Percentiles rank a stretch among this genome's conserved stretches.
phyloP scores from a whole-genome alignment of 2,329 filamentous ascomycete genomes.

The Diaporthe ilicicola region DNA sequence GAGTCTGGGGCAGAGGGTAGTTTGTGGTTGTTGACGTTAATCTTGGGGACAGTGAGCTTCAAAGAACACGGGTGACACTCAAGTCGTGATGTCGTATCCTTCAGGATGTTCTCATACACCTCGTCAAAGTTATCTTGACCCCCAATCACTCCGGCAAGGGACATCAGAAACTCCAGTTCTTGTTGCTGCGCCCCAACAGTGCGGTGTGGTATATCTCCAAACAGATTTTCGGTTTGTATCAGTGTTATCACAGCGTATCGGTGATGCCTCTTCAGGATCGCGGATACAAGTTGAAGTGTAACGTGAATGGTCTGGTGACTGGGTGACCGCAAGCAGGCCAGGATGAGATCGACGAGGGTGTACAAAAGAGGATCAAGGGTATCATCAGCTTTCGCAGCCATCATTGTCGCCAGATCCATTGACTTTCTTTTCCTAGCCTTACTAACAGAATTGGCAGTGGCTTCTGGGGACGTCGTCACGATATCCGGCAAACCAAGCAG shows the following conservation, averaged over 20 bases:
- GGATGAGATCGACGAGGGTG: conserved; percentile 89
- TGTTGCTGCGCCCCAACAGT: conserved; percentile 79
- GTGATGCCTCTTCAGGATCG: conserved; percentile 87
- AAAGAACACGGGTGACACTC: conserved; percentile 80
- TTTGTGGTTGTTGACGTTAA: conserved; percentile 64
- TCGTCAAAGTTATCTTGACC: conserved; percentile 76
- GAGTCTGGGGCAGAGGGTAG: conserved; percentile 63
- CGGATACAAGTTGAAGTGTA: conserved; percentile 85
- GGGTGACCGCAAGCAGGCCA: conserved; percentile 83
- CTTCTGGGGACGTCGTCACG: conserved; percentile 46
- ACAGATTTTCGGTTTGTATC: conserved; percentile 70
- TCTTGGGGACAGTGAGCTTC: conserved; percentile 70
- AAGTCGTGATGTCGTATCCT: conserved; percentile 73
- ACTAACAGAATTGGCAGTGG: conserved; percentile 63
- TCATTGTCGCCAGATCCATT: conserved; percentile 83
- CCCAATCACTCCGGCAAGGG: conserved; percentile 73
- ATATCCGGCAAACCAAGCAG: conserved; percentile 81
- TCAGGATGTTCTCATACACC: conserved; percentile 75
- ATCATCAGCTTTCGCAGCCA: conserved; percentile 77
- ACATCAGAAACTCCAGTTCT: conserved; percentile 77
- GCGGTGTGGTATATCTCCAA: conserved; percentile 62
- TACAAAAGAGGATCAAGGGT: conserved; percentile 85
- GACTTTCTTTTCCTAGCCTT: conserved; percentile 86
- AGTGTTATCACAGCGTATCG: conserved; percentile 83
- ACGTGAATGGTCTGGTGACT: conserved; percentile 91